Percentiles rank a stretch among this genome's conserved stretches.
Conservation (phyloP, 371 early-diverging fungal species). For the Circinella minor region DNA sequence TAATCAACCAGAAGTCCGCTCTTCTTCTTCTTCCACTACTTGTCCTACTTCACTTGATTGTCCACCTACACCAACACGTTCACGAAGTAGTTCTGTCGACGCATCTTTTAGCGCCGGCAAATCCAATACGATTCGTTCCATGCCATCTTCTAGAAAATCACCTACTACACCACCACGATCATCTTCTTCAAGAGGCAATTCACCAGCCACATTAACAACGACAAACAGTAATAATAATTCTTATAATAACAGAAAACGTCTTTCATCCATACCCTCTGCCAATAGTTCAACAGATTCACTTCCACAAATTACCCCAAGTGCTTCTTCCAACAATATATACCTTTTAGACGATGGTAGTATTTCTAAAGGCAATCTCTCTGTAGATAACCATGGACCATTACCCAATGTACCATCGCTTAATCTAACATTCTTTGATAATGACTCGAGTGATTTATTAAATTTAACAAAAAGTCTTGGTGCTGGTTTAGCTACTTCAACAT, state of each 20-base stretch:
- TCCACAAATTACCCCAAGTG: neutral
- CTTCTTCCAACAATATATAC: conserved; percentile 20
- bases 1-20: conserved; percentile 17
- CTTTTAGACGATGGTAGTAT: conserved; percentile 16
- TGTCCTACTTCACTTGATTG: conserved; percentile 9
- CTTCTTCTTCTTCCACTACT: conserved; percentile 14
- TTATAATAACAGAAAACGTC: conserved; percentile 9
- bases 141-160: conserved; percentile 22
- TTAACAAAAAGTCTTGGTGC: conserved; percentile 47
- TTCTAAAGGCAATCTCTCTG: conserved; percentile 20
- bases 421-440: conserved; percentile 51
- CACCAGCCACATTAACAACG: conserved; percentile 12
- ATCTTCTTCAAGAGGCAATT: neutral
- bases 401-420: conserved; percentile 32
- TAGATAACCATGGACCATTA: conserved; percentile 3
- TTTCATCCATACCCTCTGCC: conserved; percentile 18
- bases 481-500: conserved; percentile 6
- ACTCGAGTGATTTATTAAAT: conserved; percentile 43
- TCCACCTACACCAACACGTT: conserved; percentile 42
- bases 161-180: conserved; percentile 15
- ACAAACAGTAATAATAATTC: neutral
- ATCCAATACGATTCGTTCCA: neutral
- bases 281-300: conserved; percentile 15
- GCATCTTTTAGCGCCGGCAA: conserved; percentile 11
- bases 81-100: conserved; percentile 46